Evolutionary conservation across 768 basidiomycete genomes (phyloP), one percentile per base, ranked within the genome.

Genomic region (Rickenella mellea): DNA sequence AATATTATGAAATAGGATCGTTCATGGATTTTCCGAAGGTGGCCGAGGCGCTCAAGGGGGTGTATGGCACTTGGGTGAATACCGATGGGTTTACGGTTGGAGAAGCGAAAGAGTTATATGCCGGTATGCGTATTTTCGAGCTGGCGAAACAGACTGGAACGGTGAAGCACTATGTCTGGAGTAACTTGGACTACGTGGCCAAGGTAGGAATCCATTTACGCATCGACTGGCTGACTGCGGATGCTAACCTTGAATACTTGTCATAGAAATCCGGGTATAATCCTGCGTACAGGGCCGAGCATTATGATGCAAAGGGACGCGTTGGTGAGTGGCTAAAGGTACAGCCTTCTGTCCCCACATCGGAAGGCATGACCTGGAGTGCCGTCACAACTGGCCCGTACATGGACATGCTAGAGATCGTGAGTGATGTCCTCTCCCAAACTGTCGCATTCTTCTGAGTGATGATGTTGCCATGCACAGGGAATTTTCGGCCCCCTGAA

Each of bases 71-170:
- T 10, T 69, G 57, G 50, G 60, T 69, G 24, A 69, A 68, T 41
- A 48, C 47, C 15, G 47, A 48, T 38, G 61, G 63, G 7, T 69
- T 68, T 48, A 68, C 62, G 5, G 62, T 68, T 7, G 66, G 65
- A 5, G 62, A 66, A 51, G 52, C 62, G 48, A 60, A 59, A 39
- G 68, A 69, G 49, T 60, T 66, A 1, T 56, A 65, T 55, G 41
- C 52, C 11, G 67, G 65, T 1, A 61, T 70, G 40, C 56, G 64
- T 41, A 63, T 70, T 9, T 70, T 65, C 46, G 69, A 70, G 44
- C 49, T 55, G 7, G 65, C 68, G 2, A 59, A 64, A 39, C 57
- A 61, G 24, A 55, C 48, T 10, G 47, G 47, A 9, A 46, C 59
- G 11, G 50, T 66, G 47, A 51, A 59, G 19, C 69, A 70, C 48